Evolutionary conservation across 2,329 filamentous ascomycete genomes (phyloP).

Genomic region (Diaporthe ilicicola): DNA sequence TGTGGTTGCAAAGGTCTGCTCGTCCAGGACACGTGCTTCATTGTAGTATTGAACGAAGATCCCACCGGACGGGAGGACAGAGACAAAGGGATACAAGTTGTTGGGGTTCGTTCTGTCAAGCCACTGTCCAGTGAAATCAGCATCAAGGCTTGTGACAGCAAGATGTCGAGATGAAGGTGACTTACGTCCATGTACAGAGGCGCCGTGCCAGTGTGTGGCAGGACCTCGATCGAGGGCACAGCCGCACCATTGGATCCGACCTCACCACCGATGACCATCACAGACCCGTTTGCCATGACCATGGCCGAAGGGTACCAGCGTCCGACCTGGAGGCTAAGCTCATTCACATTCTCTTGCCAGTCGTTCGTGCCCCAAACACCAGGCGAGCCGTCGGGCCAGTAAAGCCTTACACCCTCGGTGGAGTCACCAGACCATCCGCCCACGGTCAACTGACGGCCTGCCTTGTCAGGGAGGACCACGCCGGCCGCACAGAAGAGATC

Average conservation of each 20-base stretch:
- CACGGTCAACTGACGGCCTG: slow-evolving; percentile 65
- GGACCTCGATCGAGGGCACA: slow-evolving; percentile 62
- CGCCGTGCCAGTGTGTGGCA: slow-evolving; percentile 55
- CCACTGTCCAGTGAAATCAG: slow-evolving; percentile 42
- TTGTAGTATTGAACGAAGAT: slow-evolving; percentile 69
- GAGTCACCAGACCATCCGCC: slow-evolving; percentile 66
- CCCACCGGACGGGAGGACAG: slow-evolving; percentile 59
- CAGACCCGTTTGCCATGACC: slow-evolving; percentile 64
- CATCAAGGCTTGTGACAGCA: background rate
- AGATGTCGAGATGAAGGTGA: background rate
- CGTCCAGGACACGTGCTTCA: slow-evolving; percentile 64
- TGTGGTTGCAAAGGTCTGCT: slow-evolving; percentile 57
- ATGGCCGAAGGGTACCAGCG: slow-evolving; percentile 65
- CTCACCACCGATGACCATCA: slow-evolving; percentile 63
- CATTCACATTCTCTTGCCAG: slow-evolving; percentile 61
- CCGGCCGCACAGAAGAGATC: slow-evolving; percentile 69
- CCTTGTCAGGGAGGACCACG: slow-evolving; percentile 64
- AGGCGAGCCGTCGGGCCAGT: slow-evolving; percentile 61
- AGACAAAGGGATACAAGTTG: slow-evolving; percentile 67
- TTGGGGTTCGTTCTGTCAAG: slow-evolving; percentile 63
- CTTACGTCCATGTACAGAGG: slow-evolving; percentile 52
- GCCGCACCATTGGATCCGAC: slow-evolving; percentile 59
- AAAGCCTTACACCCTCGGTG: slow-evolving; percentile 62
- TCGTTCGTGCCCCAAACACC: slow-evolving; percentile 59
- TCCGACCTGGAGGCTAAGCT: slow-evolving; percentile 55